Evolutionary conservation across 495 filamentous ascomycete species (phyloP).

Genomic region (Bacidia gigantensis): DNA sequence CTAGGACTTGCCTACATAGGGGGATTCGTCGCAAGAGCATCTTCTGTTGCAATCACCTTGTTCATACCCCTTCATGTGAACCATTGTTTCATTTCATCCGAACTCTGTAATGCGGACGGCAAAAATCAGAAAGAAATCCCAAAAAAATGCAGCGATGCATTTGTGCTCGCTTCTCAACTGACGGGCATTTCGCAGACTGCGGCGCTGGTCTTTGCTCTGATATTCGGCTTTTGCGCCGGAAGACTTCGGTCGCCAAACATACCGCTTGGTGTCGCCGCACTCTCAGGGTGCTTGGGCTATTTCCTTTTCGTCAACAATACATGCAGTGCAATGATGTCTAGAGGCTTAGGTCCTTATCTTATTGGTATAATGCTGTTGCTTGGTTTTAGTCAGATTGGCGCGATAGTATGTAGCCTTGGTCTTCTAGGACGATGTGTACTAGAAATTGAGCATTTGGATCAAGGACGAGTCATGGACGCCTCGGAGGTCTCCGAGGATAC

Average conservation of each 20-base stretch:
- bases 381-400: constrained; percentile 84
- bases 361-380: constrained; percentile 67
- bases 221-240: constrained; percentile 70
- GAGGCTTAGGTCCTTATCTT: constrained; percentile 48
- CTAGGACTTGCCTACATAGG: constrained; percentile 84
- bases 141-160: constrained; percentile 66
- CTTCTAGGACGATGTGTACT: constrained; percentile 71
- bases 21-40: constrained; percentile 88
- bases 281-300: constrained; percentile 65
- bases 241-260: constrained; percentile 47
- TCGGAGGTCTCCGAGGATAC: neutral
- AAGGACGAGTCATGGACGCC: neutral
- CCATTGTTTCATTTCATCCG: constrained; percentile 69
- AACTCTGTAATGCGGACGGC: constrained; percentile 47
- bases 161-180: constrained; percentile 68
- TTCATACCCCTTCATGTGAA: constrained; percentile 92
- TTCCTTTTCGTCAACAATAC: constrained; percentile 50
- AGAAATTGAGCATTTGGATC: constrained; percentile 18
- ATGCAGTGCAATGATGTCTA: constrained; percentile 51
- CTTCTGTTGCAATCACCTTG: constrained; percentile 86
- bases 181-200: constrained; percentile 80
- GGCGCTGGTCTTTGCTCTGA: constrained; percentile 69
- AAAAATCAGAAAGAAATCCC: constrained; percentile 50
- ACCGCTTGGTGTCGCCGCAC: constrained; percentile 57
- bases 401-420: constrained; percentile 84